Conservation (phyloP, 352 stramenopile species). For the Phytophthora foliorum region DNA sequence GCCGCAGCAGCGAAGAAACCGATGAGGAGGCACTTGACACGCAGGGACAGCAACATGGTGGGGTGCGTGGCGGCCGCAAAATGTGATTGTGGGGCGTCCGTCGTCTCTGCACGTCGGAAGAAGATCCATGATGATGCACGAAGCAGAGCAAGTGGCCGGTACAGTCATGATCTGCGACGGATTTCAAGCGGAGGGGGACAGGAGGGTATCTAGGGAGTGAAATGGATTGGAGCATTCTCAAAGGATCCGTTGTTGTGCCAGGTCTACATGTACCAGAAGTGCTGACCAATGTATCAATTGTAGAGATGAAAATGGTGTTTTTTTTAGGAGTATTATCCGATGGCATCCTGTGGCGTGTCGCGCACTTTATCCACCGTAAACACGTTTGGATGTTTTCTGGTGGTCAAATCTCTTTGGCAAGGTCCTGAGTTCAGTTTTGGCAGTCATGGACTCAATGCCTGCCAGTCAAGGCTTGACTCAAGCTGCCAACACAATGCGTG, state of each 20-base stretch:
- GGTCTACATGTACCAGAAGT: no score
- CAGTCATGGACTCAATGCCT: no score
- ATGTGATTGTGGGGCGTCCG: constrained; percentile 16
- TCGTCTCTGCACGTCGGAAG: constrained; percentile 5
- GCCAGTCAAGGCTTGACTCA: no score
- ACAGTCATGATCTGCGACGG: constrained; percentile 29
- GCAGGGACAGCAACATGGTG: constrained; percentile 6
- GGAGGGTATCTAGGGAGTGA: not conserved
- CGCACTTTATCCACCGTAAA: constrained; percentile 13
- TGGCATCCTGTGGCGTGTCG: not conserved
- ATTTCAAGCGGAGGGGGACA: not conserved
- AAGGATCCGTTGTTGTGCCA: not conserved
- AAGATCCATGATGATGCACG: constrained; percentile 27
- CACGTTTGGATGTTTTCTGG: constrained; percentile 1
- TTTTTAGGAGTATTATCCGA: no score
- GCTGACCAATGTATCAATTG: not conserved
- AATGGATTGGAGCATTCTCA: not conserved
- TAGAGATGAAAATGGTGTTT: not conserved
- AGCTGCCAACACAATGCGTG: no score
- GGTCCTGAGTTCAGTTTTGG: constrained; percentile 5
- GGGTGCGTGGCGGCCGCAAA: constrained; percentile 7
- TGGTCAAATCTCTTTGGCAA: constrained; percentile 1
- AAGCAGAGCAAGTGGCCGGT: not conserved
- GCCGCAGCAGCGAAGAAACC: constrained; percentile 12
- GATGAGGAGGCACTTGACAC: constrained; percentile 15